phyloP scores from a whole-genome alignment of 345 rosid species.

The Odontarrhena argentea region DNA sequence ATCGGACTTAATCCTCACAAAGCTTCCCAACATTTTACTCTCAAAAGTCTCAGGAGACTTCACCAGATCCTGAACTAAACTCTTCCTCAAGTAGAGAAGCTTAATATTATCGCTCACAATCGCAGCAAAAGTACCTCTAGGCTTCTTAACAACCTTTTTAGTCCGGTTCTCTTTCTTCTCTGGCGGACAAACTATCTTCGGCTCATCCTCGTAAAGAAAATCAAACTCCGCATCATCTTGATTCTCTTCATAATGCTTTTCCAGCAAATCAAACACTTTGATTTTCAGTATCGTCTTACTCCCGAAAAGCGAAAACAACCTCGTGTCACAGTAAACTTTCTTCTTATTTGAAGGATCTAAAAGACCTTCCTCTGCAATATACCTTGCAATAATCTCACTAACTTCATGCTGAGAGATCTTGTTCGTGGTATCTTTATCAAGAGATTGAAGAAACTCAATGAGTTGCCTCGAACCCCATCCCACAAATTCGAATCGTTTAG shows the following conservation, averaged over 20 bases:
- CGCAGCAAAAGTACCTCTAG: slow-evolving; percentile 62
- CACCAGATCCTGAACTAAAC: slow-evolving; percentile 59
- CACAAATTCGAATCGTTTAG: slow-evolving; percentile 52
- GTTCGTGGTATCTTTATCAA: slow-evolving; percentile 51
- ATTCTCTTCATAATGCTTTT: slow-evolving; percentile 67
- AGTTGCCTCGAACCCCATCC: slow-evolving; percentile 87
- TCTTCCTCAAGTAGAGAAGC: slow-evolving; percentile 69
- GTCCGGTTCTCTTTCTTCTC: slow-evolving; percentile 41
- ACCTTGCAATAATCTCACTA: slow-evolving; percentile 47
- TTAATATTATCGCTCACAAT: slow-evolving; percentile 66
- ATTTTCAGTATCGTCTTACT: slow-evolving; percentile 48
- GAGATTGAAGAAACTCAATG: slow-evolving; percentile 57
- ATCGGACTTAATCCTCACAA: slow-evolving; percentile 74
- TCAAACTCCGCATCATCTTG: slow-evolving; percentile 54
- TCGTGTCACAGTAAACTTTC: slow-evolving; percentile 58
- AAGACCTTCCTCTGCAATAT: slow-evolving; percentile 53
- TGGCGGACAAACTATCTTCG: slow-evolving; percentile 20
- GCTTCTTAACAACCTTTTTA: slow-evolving; percentile 42
- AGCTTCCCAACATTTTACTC: slow-evolving; percentile 62
- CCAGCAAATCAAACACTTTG: slow-evolving; percentile 61
- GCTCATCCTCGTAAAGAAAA: slow-evolving; percentile 51
- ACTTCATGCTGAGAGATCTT: slow-evolving; percentile 58
- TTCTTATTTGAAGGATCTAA: slow-evolving; percentile 53
- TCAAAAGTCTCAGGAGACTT: slow-evolving; percentile 55
- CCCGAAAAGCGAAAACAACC: slow-evolving; percentile 62